Evolutionary conservation across 768 basidiomycete species (phyloP), one percentile per base, ranked within the genome.

Genomic region (Tremella mesenterica): DNA sequence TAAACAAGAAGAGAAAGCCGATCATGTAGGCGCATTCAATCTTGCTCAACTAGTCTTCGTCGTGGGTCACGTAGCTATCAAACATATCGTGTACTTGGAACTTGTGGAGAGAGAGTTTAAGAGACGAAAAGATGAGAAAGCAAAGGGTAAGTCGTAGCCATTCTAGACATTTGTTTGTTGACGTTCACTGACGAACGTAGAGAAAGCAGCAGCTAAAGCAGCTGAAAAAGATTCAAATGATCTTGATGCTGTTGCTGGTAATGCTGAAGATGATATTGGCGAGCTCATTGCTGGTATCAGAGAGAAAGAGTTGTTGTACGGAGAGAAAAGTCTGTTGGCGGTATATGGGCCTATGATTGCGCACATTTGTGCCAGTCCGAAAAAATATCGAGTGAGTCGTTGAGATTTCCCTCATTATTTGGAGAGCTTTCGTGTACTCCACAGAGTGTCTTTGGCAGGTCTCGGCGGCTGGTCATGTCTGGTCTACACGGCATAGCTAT

Each of bases 261-360:
- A 92, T 65, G 90, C 90, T 3, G 95, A 99, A 71, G 95, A 99
- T 67, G 95, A 99, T 64, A 93, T 96, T 60, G 95, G 91, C 13
- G 95, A 99, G 53, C 80, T 85, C 8, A 86, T 99, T 33, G 83
- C 85, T 1, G 80, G 76, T 1, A 81, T 95, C 50, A 78, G 90
- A 27, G 95, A 99, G 76, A 79, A 78, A 3, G 92, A 96, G 73
- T 76, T 97, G 44, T 76, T 97, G 13, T 90, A 88, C 60, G 88
- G 91, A 1, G 76, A 82, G 0, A 76, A 85, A 2, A 90, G 90
- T 1, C 74, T 99, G 44, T 73, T 99, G 48, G 83, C 85, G 1
- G 67, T 87, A 5, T 99, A 85, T 58, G 93, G 91, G 0, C 89
- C 90, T 0, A 81, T 97, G 78, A 79, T 95, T 10, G 84, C 91